A percentile compares a stretch with the other conserved stretches of the same genome.
phyloP scores from a whole-genome alignment of 371 early-diverging fungal genomes.

The Parasitella parasitica region DNA sequence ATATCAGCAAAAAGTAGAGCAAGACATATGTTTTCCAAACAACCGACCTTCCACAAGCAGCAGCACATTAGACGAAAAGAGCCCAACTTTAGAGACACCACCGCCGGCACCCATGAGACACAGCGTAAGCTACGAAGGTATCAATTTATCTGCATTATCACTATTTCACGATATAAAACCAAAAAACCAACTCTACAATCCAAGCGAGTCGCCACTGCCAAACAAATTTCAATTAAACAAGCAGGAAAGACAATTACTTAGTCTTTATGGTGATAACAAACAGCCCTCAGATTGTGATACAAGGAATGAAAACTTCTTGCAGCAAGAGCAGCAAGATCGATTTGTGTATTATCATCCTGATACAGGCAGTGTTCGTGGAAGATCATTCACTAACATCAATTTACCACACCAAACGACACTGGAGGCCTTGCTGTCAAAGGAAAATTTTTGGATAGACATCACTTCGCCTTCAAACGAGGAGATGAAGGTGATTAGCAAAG shows the following conservation, averaged over 20 bases:
- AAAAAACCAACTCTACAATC: neutral
- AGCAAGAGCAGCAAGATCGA: conserved; percentile 6
- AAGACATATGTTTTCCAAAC: conserved; percentile 27
- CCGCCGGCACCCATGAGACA: neutral
- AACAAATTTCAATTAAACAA: neutral
- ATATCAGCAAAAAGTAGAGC: conserved; percentile 1
- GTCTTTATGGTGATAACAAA: conserved; percentile 36
- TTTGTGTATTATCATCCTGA: conserved; percentile 45
- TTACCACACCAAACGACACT: conserved; percentile 23
- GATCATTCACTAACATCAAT: conserved; percentile 22
- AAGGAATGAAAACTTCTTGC: neutral
- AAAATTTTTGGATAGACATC: conserved; percentile 91
- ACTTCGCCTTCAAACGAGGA: conserved; percentile 76
- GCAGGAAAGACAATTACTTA: conserved; percentile 18
- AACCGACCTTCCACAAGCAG: conserved; percentile 6
- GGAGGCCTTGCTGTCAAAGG: conserved; percentile 49
- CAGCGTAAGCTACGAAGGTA: neutral
- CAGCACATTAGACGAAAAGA: neutral
- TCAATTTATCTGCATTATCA: neutral
- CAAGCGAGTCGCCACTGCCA: neutral
- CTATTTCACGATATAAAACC: neutral
- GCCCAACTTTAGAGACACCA: neutral
- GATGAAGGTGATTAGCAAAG: conserved; percentile 68
- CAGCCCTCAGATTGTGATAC: neutral
- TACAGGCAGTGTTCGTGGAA: conserved; percentile 27